Conservation (phyloP, 352 stramenopile species). For the Phytophthora multivora region DNA sequence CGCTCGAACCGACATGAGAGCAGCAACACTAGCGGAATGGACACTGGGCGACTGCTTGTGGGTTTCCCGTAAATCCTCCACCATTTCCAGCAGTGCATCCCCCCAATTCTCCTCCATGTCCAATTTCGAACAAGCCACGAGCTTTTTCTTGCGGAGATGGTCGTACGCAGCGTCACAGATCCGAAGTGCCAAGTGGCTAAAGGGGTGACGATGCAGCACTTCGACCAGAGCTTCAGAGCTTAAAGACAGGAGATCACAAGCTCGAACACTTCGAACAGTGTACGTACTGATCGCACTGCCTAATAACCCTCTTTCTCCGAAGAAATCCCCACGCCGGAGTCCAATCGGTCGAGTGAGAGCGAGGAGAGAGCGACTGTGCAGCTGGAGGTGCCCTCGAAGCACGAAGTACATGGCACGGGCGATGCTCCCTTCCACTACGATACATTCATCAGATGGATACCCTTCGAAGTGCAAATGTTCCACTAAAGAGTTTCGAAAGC, state of each 20-base stretch:
- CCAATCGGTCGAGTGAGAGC: constrained; percentile 25
- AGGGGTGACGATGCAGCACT: constrained; percentile 34
- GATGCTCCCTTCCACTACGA: constrained; percentile 67
- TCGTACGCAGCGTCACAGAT: constrained; percentile 28
- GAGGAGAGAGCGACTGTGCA: constrained; percentile 33
- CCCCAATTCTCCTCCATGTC: constrained; percentile 41
- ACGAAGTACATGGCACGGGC: constrained; percentile 74
- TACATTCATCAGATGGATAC: constrained; percentile 63
- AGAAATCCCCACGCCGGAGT: constrained; percentile 51
- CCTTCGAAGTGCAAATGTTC: constrained; percentile 62
- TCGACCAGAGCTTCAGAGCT: constrained; percentile 48
- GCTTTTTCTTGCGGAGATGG: constrained; percentile 10
- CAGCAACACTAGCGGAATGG: background rate
- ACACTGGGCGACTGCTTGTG: background rate
- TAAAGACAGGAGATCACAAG: constrained; percentile 39
- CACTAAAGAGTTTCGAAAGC: constrained; percentile 36
- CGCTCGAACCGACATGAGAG: background rate
- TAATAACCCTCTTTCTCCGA: constrained; percentile 65
- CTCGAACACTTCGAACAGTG: constrained; percentile 38
- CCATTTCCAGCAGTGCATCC: constrained; percentile 14
- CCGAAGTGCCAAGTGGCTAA: constrained; percentile 25
- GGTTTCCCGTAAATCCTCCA: constrained; percentile 15
- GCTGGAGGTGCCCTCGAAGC: constrained; percentile 53
- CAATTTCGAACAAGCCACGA: constrained; percentile 14
- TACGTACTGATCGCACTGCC: constrained; percentile 47